Evolutionary conservation across 2,329 filamentous ascomycete species (phyloP), one percentile per base, ranked within the genome.

Genomic region (Colletotrichum salicis): DNA sequence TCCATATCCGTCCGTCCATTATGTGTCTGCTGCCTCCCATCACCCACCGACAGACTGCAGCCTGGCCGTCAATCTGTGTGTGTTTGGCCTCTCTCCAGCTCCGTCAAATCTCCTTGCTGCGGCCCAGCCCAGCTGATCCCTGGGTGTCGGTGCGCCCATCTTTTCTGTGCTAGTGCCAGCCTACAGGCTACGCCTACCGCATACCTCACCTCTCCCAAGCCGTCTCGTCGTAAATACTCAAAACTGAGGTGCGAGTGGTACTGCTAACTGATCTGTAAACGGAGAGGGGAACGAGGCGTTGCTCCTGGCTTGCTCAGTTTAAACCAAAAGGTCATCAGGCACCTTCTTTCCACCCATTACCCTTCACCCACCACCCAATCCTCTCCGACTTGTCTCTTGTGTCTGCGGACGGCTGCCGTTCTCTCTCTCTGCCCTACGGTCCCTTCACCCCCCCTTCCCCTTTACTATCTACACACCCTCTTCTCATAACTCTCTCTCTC

Each of bases 401-500:
- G 13, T 60, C 64, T 48, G n/a, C 29, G 63, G 37, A 29, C 41
- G 55, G 35, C 10, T 51, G 54, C 64, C 56, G 64, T 60, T 27
- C 55, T 29, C 45, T 41, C 12, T 37, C 35, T 66, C 64, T 51
- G 54, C 64, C 64, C 64, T 63, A 63, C 48, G 48, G 27, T 48
- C 13, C 48, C 22, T 41, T 29, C 63, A 52, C 60, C n/a, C 60
- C 41, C 48, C 60, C 19, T 13, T 22, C 52, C 8, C 24, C 24
- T 27, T n/a, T 45, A 45, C 41, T 45, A 45, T n/a, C 3, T 8
- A 45, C 57, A 41, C 57, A 1, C 57, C 33, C 15, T 33, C 12
- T 41, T 27, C 31, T 41, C 35, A 24, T 19, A 41, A 10, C 15
- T 31, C 54, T 27, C 54, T 45, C 24, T 22, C 35, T 31, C 19